Conservation (phyloP, 2,329 filamentous ascomycete genomes). For the Monosporascus sp. region DNA sequence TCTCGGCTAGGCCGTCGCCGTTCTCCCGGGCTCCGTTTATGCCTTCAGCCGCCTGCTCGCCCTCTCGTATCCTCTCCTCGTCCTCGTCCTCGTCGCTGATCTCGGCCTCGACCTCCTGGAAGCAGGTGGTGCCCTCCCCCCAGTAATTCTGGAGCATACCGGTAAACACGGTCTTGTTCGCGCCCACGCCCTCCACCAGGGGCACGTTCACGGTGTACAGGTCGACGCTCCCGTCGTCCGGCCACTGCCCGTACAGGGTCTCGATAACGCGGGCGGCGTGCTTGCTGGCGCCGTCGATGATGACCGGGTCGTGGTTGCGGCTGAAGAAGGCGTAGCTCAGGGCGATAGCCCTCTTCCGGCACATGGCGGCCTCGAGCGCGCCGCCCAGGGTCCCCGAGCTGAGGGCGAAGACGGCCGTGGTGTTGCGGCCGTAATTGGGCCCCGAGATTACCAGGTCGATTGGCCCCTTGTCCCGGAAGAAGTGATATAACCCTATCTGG, state of each 20-base stretch:
- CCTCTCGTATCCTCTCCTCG: conserved; percentile 69
- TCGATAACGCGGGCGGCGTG: conserved; percentile 76
- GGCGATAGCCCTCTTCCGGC: conserved; percentile 67
- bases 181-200: conserved; percentile 68
- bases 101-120: conserved; percentile 70
- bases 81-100: conserved; percentile 61
- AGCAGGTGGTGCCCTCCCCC: conserved; percentile 75
- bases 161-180: conserved; percentile 73
- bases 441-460: conserved; percentile 75
- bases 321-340: conserved; percentile 88
- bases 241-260: conserved; percentile 72
- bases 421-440: conserved; percentile 80
- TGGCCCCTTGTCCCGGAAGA: conserved; percentile 66
- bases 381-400: conserved; percentile 74
- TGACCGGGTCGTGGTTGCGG: conserved; percentile 72
- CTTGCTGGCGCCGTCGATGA: conserved; percentile 72
- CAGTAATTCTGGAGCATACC: conserved; percentile 88
- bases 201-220: conserved; percentile 93
- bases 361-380: conserved; percentile 72
- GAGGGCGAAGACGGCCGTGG: conserved; percentile 72
- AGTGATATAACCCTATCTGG: conserved; percentile 77
- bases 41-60: conserved; percentile 30
- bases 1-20: conserved; percentile 29
- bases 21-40: conserved; percentile 26
- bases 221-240: conserved; percentile 60